Conservation (phyloP, 139 green algal genomes). For the Chlamydomonas sp. region DNA sequence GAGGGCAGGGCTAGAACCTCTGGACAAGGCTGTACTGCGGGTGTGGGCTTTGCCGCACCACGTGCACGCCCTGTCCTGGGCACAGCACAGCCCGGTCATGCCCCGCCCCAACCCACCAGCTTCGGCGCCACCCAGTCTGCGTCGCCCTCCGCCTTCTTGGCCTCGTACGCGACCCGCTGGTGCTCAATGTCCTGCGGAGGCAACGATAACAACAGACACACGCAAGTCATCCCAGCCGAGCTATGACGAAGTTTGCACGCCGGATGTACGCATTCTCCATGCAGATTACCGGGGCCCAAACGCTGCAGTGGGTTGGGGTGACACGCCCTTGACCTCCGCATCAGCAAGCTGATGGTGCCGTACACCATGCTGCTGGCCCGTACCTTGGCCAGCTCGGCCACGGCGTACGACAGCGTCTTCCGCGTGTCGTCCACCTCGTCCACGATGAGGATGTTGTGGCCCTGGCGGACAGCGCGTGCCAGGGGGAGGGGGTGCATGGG, state of each 20-base stretch:
- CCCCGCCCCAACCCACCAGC: constrained; percentile 4
- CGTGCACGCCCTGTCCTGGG: not conserved
- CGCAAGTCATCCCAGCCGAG: no score
- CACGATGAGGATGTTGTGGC: constrained; percentile 41
- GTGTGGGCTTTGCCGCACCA: not conserved
- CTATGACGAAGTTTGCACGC: no score
- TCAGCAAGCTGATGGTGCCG: not conserved
- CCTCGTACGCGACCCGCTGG: constrained; percentile 23
- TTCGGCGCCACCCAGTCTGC: constrained; percentile 9
- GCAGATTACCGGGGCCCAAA: no score
- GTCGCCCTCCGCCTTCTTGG: not conserved
- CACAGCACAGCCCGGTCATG: no score
- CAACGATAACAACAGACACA: not conserved
- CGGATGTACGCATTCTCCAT: no score
- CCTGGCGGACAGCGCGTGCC: not conserved
- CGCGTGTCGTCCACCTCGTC: constrained; percentile 45
- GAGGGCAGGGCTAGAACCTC: not conserved
- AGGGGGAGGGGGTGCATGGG: no score
- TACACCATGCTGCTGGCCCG: not conserved
- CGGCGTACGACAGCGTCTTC: constrained; percentile 39
- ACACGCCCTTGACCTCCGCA: no score
- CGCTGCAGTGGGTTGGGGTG: not conserved
- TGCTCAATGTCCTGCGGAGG: constrained; percentile 13
- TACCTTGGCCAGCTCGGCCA: constrained; percentile 30
- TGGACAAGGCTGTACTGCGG: not conserved